phyloP scores from a whole-genome alignment of 805 yeast genomes.

The Candida tibetensis region DNA sequence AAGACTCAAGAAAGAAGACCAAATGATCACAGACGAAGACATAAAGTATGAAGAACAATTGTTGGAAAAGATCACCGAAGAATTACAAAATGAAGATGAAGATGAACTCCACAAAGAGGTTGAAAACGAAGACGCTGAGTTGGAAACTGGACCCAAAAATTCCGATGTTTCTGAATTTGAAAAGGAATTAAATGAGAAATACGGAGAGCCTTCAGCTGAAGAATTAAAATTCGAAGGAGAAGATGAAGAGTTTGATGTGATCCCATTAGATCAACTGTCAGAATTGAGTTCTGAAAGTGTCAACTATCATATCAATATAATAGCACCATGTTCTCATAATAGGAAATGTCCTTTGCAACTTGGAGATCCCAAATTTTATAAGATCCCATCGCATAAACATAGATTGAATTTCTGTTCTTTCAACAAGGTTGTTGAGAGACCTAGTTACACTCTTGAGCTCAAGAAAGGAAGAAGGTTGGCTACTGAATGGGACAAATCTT shows the following conservation, averaged over 20 bases:
- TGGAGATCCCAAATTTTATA: conserved; percentile 66
- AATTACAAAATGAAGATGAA: conserved; percentile 11
- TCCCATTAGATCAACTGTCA: conserved; percentile 16
- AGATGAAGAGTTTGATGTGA: conserved; percentile 28
- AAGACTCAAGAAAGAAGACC: conserved; percentile 32
- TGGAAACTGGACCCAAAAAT: conserved; percentile 15
- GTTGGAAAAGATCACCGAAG: conserved; percentile 25
- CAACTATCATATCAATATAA: conserved; percentile 56
- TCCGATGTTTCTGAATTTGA: conserved; percentile 16
- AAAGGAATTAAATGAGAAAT: conserved; percentile 34
- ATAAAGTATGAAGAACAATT: conserved; percentile 30
- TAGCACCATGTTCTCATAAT: conserved; percentile 93
- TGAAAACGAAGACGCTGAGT: conserved; percentile 4
- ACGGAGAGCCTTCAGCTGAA: conserved; percentile 41
- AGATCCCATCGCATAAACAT: conserved; percentile 52
- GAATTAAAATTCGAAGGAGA: conserved; percentile 51
- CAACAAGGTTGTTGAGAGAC: conserved; percentile 69
- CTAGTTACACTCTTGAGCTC: conserved; percentile 75
- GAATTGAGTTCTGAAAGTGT: conserved; percentile 21
- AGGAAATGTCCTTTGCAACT: conserved; percentile 81
- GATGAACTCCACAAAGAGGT: conserved; percentile 15
- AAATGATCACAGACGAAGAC: conserved; percentile 35
- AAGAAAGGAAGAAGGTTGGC: conserved; percentile 79
- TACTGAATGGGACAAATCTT: conserved; percentile 61
- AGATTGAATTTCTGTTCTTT: conserved; percentile 74